Evolutionary conservation across 345 rosid genomes (phyloP).

Genomic region (rapeseed (Brassica napus)): DNA sequence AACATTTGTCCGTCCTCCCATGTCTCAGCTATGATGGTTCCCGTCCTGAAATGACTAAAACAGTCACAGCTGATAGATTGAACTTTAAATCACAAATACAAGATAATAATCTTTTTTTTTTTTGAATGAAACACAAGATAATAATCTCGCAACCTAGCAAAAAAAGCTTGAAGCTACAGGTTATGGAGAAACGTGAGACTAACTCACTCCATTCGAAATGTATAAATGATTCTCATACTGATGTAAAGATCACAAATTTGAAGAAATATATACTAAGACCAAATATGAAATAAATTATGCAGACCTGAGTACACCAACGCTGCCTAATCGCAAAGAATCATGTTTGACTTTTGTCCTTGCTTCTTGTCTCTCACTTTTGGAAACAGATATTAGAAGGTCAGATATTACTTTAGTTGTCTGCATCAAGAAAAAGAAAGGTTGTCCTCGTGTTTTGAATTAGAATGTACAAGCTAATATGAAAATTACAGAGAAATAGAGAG

Average conservation of each 20-base stretch:
- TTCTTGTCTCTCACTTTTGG: constrained; percentile 96
- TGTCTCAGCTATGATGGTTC: constrained; percentile 93
- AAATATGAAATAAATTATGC: constrained; percentile 10
- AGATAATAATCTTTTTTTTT: background rate
- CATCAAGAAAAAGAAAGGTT: constrained; percentile 35
- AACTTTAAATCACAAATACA: constrained; percentile 12
- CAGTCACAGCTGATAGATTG: constrained; percentile 1
- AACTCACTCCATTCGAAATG: background rate
- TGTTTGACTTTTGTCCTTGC: constrained; percentile 95
- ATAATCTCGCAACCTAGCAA: constrained; percentile 5
- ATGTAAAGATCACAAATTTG: background rate
- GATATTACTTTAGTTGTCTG: constrained; percentile 92
- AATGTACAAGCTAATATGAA: background rate
- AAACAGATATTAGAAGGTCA: constrained; percentile 91
- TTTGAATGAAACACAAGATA: background rate
- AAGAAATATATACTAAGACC: constrained; percentile 7
- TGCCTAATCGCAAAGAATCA: constrained; percentile 95
- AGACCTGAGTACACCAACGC: constrained; percentile 95
- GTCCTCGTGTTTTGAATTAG: constrained; percentile 11
- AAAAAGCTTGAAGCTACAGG: constrained; percentile 4
- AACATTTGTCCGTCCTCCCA: constrained; percentile 99
- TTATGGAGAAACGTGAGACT: background rate
- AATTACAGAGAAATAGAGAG: background rate
- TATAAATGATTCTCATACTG: background rate
- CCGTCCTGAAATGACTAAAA: constrained; percentile 67